Conservation (phyloP, 2,329 filamentous ascomycete genomes). For the Kalmusia sp. region DNA sequence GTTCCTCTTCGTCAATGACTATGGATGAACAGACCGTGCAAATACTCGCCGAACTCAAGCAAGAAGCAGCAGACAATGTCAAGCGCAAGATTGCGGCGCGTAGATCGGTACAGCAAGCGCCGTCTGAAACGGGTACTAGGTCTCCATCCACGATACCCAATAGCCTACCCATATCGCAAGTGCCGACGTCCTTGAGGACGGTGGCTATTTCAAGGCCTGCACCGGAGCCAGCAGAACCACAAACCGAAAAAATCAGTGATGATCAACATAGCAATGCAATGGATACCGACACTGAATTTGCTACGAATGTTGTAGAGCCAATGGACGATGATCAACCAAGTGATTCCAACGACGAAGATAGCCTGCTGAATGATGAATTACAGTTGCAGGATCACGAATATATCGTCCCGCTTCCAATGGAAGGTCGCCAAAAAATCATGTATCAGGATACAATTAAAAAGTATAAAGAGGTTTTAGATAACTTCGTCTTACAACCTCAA, state of each 20-base stretch:
- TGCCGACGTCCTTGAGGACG: conserved; percentile 35
- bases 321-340: conserved; percentile 26
- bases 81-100: neutral
- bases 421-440: conserved; percentile 36
- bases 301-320: neutral
- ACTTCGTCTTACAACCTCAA: conserved; percentile 20
- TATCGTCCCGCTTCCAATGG: conserved; percentile 41
- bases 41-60: neutral
- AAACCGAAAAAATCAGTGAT: neutral
- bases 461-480: conserved; percentile 25
- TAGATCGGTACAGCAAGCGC: neutral
- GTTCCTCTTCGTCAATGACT: conserved; percentile 16
- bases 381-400: conserved; percentile 36
- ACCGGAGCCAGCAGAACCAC: neutral
- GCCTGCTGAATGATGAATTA: conserved; percentile 36
- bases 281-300: neutral
- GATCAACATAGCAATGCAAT: neutral
- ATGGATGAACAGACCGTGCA: too few relatives aligned
- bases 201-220: conserved; percentile 27
- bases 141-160: conserved; percentile 46
- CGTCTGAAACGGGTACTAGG: conserved; percentile 28
- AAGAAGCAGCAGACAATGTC: neutral
- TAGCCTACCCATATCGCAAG: conserved; percentile 27
- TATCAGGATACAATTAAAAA: conserved; percentile 29
- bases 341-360: conserved; percentile 28